These are phyloP conservation scores for Clitoria ternatea DNA, from an alignment of 306 rosid species.

Conservation along the genomic window DNA sequence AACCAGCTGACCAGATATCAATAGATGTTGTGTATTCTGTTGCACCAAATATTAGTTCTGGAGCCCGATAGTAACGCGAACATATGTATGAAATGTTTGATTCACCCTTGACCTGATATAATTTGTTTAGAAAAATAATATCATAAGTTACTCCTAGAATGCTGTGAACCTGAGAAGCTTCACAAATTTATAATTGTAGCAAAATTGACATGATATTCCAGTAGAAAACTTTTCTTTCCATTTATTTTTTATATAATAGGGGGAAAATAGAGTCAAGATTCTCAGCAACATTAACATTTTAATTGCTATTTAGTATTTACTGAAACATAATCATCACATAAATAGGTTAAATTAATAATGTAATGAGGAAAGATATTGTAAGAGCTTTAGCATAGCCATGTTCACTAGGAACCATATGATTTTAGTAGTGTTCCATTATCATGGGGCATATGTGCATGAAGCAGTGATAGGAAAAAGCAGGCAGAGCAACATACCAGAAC, in stretches of 20 bases:
- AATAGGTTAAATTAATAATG: not conserved
- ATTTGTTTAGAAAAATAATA: not conserved
- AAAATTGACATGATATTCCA: not conserved
- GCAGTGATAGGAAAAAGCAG: not conserved
- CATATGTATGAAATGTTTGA: constrained; percentile 82
- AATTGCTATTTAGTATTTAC: constrained; percentile 1
- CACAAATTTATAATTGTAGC: constrained; percentile 7
- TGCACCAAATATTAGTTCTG: constrained; percentile 91
- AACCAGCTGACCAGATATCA: constrained; percentile 94
- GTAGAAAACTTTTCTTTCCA: not conserved
- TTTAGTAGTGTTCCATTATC: not conserved
- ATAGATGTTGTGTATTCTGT: constrained; percentile 78
- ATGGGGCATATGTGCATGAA: not conserved
- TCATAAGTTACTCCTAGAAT: not conserved
- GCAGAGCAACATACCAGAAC: constrained; percentile 52
- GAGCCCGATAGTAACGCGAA: constrained; percentile 90
- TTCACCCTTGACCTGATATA: constrained; percentile 67
- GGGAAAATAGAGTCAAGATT: not conserved
- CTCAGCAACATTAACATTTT: not conserved
- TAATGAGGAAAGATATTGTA: not conserved
- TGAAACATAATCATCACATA: not conserved
- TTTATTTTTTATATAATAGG: constrained; percentile 1
- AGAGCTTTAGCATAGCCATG: not conserved
- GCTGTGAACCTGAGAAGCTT: not conserved
- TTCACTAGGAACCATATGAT: not conserved